phyloP scores from a whole-genome alignment of 2,329 filamentous ascomycete species.

The Amauroascus niger region DNA sequence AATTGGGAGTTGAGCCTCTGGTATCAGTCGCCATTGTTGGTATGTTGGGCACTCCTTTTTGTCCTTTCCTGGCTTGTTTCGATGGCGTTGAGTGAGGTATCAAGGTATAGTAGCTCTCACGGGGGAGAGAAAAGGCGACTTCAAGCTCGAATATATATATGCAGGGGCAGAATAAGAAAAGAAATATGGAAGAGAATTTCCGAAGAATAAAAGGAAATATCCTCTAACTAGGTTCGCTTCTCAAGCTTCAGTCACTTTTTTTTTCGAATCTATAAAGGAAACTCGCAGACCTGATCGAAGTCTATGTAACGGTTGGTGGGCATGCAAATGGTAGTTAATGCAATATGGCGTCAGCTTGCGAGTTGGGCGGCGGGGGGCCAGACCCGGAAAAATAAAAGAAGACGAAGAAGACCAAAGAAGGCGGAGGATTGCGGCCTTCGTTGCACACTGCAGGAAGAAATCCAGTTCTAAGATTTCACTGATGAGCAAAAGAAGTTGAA shows the following conservation, averaged over 20 bases:
- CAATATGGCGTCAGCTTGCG: conserved; percentile 2
- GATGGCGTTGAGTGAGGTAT: neutral
- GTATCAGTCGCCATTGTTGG: neutral
- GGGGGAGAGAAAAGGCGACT: neutral
- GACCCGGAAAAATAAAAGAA: neutral
- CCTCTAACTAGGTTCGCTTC: too few relatives aligned
- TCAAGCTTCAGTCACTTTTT: neutral
- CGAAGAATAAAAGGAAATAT: neutral
- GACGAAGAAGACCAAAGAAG: too few relatives aligned
- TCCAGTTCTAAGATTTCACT: neutral
- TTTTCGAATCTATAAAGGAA: neutral
- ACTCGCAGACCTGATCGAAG: neutral
- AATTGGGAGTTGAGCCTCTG: conserved; percentile 18
- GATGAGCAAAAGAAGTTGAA: neutral
- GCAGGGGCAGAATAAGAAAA: neutral
- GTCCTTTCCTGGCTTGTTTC: neutral
- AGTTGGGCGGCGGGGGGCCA: neutral
- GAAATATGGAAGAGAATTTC: neutral
- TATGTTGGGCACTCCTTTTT: neutral
- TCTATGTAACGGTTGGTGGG: neutral
- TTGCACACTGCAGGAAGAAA: neutral
- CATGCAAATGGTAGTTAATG: conserved; percentile 3
- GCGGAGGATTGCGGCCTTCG: neutral
- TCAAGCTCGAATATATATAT: neutral
- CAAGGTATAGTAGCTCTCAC: neutral